phyloP scores from a whole-genome alignment of 306 rosid species.

The Ammopiptanthus mongolicus region DNA sequence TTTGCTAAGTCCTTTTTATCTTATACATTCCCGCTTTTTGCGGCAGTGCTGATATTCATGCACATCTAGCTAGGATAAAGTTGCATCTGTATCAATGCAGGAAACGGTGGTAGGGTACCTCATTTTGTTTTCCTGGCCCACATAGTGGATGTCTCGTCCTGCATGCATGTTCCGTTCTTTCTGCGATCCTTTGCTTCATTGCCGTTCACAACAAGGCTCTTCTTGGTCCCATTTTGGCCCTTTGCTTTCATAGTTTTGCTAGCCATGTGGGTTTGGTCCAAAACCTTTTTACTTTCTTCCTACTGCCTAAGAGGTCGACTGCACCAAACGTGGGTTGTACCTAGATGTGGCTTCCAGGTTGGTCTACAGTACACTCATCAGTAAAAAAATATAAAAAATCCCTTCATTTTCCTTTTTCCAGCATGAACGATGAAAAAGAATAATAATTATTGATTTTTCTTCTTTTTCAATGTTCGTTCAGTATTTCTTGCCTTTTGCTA shows the following conservation, averaged over 20 bases:
- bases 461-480: conserved; percentile 14
- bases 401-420: neutral
- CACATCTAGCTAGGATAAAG: neutral
- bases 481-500: conserved; percentile 96
- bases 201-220: conserved; percentile 48
- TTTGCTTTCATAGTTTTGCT: conserved; percentile 26
- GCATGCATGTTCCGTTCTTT: conserved; percentile 55
- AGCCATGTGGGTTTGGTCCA: conserved; percentile 78
- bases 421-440: neutral
- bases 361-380: neutral
- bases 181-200: conserved; percentile 49
- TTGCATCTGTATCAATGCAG: conserved; percentile 36
- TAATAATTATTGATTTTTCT: neutral
- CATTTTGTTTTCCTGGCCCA: conserved; percentile 92
- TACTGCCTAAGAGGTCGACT: conserved; percentile 61
- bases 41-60: neutral
- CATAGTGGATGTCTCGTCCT: conserved; percentile 66
- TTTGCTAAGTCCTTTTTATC: neutral
- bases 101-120: conserved; percentile 42
- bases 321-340: conserved; percentile 93
- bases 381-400: neutral
- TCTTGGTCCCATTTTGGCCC: conserved; percentile 42
- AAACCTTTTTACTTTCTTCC: conserved; percentile 52
- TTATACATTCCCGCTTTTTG: neutral
- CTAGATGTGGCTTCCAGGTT: conserved; percentile 89